Evolutionary conservation across 2,329 filamentous ascomycete genomes (phyloP), one percentile per base, ranked within the genome.

Genomic region (Trematosphaeria pertusa): DNA sequence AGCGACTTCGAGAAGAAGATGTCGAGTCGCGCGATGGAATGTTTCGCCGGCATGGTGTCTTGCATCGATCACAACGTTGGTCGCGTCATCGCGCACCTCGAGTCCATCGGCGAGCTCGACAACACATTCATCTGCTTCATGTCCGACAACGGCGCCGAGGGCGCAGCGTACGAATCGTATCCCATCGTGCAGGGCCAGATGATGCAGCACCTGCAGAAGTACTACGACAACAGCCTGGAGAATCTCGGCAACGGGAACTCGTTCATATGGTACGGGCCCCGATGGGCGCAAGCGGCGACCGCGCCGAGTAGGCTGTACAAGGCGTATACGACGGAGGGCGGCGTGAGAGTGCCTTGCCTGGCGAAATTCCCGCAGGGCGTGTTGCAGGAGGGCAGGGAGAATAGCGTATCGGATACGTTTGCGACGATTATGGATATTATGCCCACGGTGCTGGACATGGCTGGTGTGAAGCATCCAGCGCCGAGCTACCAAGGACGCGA

Each of bases 121-220:
- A 69, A 73, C 46, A 72, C 70, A 1, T 59, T 72, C 32, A 54
- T 72, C 14, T 43, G 70, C 14, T 73, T 73, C 54, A 71, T 72
- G 69, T 69, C 65, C 32, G 70, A 73, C 49, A 73, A 73, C 28
- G 70, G 70, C 5, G 70, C 70, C 18, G 70, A 73, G 43, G 70
- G 70, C 2, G 45, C 62, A 15, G 40, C 41, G 6, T 45, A 45
- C 15, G 83, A 86, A 57, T 78, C 81, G 3, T 87, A 81, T 48
- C 83, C 84, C 0, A 84, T 75, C 10, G 87, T 87, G 81, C 83
- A 86, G 3, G 82, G 86, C 46, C 75, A 46, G 32, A 79, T 82
- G 52, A 77, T 83, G 58, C 73, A 78, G 3, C 79, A 82, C 54
- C 64, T 83, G 20, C 70, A 80, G 52, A 81, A 80, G 57, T 82